Evolutionary conservation across 345 rosid genomes (phyloP).

Genomic region (Salix purpurea): DNA sequence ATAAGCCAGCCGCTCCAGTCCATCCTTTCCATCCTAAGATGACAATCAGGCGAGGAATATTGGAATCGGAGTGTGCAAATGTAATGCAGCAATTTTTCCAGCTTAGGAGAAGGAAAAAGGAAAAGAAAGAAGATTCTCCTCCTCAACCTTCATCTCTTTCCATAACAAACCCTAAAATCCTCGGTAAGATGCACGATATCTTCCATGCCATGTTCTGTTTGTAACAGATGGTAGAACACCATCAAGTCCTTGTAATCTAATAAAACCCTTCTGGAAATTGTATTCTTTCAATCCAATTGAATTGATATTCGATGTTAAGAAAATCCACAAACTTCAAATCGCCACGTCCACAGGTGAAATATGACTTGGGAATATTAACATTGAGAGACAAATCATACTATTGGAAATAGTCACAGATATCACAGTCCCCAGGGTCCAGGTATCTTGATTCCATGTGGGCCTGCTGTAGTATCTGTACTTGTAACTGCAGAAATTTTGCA

Average conservation of each 20-base stretch:
- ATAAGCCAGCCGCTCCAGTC: slow-evolving; percentile 70
- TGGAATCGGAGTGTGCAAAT: slow-evolving; percentile 78
- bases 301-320: not conserved
- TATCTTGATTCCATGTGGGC: not conserved
- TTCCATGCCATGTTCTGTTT: slow-evolving; percentile 65
- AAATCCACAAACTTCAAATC: not conserved
- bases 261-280: not conserved
- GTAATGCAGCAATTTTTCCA: slow-evolving; percentile 89
- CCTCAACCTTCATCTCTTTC: slow-evolving; percentile 54
- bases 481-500: not conserved
- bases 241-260: not conserved
- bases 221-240: slow-evolving; percentile 25
- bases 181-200: slow-evolving; percentile 66
- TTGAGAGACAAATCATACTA: not conserved
- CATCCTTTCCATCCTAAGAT: slow-evolving; percentile 96
- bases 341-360: not conserved
- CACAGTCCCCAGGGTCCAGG: not conserved
- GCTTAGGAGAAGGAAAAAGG: slow-evolving; percentile 76
- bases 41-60: slow-evolving; percentile 70
- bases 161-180: slow-evolving; percentile 52
- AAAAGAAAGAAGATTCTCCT: slow-evolving; percentile 36
- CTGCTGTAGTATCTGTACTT: not conserved
- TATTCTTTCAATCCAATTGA: not conserved
- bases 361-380: not conserved
- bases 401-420: not conserved